Percentiles rank a stretch among this genome's conserved stretches.
phyloP scores from a whole-genome alignment of 176 grass and related monocot species.

The Aegilops tauschii region DNA sequence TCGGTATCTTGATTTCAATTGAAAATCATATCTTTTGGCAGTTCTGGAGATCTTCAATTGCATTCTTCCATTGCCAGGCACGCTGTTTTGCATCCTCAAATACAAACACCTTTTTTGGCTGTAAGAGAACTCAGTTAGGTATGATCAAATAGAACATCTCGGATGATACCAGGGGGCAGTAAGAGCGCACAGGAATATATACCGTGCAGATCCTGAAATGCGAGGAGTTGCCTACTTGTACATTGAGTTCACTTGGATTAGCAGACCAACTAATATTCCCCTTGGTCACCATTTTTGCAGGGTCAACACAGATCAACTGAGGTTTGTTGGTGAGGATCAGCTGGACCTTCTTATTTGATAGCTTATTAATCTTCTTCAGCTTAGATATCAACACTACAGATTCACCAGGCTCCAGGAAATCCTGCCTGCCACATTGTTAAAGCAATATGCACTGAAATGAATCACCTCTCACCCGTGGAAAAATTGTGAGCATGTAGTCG shows the following conservation, averaged over 20 bases:
- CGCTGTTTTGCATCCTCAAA: conserved; percentile 89
- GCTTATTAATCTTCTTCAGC: conserved; percentile 96
- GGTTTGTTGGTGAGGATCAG: conserved; percentile 93
- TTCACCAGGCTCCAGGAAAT: conserved; percentile 84
- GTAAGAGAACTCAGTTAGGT: conserved; percentile 33
- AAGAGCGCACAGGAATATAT: conserved; percentile 13
- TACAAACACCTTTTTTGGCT: conserved; percentile 86
- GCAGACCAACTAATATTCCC: conserved; percentile 79
- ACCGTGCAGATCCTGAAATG: conserved; percentile 97
- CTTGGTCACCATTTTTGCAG: conserved; percentile 86
- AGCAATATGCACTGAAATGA: conserved; percentile 18
- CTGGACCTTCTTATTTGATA: conserved; percentile 95
- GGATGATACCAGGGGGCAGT: neutral
- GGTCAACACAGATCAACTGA: conserved; percentile 87
- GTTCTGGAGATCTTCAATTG: conserved; percentile 88
- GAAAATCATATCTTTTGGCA: conserved; percentile 41
- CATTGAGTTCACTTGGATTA: conserved; percentile 64
- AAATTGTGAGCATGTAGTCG: neutral
- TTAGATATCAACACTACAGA: conserved; percentile 88
- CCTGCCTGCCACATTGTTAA: conserved; percentile 69
- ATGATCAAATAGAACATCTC: neutral
- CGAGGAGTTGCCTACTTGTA: conserved; percentile 73
- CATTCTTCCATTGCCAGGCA: conserved; percentile 95
- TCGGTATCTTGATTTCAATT: conserved; percentile 19
- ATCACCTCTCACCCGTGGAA: conserved; percentile 25